Percentiles rank a stretch among this genome's conserved stretches.
Evolutionary conservation across 2,329 filamentous ascomycete genomes (phyloP).

Genomic region (Ascochyta pisi): DNA sequence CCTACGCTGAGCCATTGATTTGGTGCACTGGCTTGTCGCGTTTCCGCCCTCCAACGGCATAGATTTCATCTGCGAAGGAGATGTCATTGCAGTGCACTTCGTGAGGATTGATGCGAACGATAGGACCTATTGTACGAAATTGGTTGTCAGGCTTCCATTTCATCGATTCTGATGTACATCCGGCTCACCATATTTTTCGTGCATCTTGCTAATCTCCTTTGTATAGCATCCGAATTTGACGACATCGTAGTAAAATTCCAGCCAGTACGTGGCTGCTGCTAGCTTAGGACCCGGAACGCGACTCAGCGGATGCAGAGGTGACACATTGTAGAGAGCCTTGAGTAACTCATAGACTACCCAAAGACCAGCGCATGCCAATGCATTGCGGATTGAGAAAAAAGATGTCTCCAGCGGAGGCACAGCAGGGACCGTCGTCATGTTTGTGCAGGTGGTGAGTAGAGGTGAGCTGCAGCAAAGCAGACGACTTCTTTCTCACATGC

Average conservation of each 20-base stretch:
- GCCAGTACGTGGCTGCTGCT: constrained; percentile 44
- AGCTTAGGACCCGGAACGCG: constrained; percentile 44
- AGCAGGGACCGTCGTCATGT: constrained; percentile 11
- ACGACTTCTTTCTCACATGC: background rate
- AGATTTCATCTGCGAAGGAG: constrained; percentile 39
- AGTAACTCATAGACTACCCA: constrained; percentile 25
- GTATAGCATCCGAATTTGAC: constrained; percentile 40
- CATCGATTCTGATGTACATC: background rate
- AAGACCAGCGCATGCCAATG: constrained; percentile 13
- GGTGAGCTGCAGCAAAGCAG: constrained; percentile 2
- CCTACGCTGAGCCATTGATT: constrained; percentile 37
- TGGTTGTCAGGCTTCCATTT: background rate
- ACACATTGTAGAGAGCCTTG: constrained; percentile 35
- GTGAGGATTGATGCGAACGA: constrained; percentile 44
- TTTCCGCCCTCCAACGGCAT: constrained; percentile 34
- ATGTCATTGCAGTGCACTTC: constrained; percentile 44
- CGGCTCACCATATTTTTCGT: constrained; percentile 44
- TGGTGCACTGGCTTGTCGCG: constrained; percentile 36
- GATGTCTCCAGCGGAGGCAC: constrained; percentile 10
- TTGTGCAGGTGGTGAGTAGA: constrained; percentile 3
- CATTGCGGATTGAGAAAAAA: constrained; percentile 14
- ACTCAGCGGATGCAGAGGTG: constrained; percentile 37
- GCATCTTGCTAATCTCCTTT: constrained; percentile 46
- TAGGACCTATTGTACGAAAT: constrained; percentile 30
- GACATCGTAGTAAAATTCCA: constrained; percentile 49